Evolutionary conservation across 164 flowering plant genomes (phyloP), one percentile per base, ranked within the genome.

Genomic region (Stephania japonica): DNA sequence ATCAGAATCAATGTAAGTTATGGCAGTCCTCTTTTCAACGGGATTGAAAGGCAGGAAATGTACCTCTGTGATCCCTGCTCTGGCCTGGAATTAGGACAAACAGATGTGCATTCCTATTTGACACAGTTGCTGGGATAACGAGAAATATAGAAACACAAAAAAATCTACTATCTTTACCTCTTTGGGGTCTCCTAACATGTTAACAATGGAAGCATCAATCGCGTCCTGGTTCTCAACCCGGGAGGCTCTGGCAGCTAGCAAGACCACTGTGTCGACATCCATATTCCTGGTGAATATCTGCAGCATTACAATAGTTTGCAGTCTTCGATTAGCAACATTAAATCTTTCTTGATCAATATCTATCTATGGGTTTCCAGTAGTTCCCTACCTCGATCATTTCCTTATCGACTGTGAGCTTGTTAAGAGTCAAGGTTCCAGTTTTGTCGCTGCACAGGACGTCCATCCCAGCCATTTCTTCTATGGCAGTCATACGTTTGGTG

Each of bases 391-490:
- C 86, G 47, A 86, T 81, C 44, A 84, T 42, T 68, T 1, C 47
- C 75, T 82, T 89, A 76, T 92, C 96, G 3, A 92, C 96, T 0
- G 87, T 87, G 16, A 93, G 93, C 85, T 90, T 89, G 84, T 91
- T 93, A 59, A 93, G 93, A 65, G 98, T 92, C 72, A 92, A 89
- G 63, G 98, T 93, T 27, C 98, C 98, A 5, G 98, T 93, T 76
- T 93, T 93, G 81, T 93, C 98, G 78, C 98, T 91, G 83, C 97
- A 93, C 2, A 93, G 89, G 42, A 93, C 92, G 73, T 92, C 98
- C 96, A 92, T 91, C 1, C 98, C 98, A 10, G 98, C 96, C 98
- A 92, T 92, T 75, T 91, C 98, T 76, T 93, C 97, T 65, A 93
- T 93, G 73, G 98, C 98, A 14, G 98, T 90, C 98, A 93, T 90